These are phyloP conservation scores for Wallacemonas rigidus DNA, from an alignment of 208 protist species.

Conservation along the genomic window DNA sequence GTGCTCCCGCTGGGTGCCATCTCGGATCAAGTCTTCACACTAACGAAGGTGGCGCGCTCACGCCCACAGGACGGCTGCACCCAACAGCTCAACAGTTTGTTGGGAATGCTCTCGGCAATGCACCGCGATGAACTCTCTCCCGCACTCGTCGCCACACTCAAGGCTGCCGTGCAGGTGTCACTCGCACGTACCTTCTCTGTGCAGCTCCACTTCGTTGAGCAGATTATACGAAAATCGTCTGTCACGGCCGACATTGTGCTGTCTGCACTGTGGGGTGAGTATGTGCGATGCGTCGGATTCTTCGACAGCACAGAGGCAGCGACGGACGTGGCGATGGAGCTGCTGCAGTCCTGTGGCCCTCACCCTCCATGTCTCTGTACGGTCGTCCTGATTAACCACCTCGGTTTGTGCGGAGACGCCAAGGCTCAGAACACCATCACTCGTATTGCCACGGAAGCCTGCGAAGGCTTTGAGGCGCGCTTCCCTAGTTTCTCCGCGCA, in stretches of 20 bases:
- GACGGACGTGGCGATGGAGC: constrained; percentile 21
- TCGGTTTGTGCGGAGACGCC: constrained; percentile 21
- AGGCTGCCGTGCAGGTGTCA: constrained; percentile 50
- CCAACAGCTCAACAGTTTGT: constrained; percentile 37
- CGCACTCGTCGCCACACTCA: constrained; percentile 40
- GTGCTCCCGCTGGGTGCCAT: constrained; percentile 65
- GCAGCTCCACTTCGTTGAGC: constrained; percentile 42
- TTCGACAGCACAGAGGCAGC: constrained; percentile 37
- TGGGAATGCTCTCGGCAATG: constrained; percentile 35
- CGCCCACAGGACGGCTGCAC: constrained; percentile 33
- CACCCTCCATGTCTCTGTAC: constrained; percentile 27
- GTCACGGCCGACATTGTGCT: constrained; percentile 27
- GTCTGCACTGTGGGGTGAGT: constrained; percentile 48
- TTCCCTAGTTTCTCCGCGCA: background rate
- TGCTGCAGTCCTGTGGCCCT: constrained; percentile 16
- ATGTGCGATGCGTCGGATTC: constrained; percentile 34
- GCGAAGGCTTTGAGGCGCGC: constrained; percentile 19
- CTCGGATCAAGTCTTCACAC: constrained; percentile 53
- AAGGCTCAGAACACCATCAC: background rate
- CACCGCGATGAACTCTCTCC: constrained; percentile 28
- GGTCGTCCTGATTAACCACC: constrained; percentile 27
- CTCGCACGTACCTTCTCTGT: constrained; percentile 54
- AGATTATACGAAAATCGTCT: constrained; percentile 51
- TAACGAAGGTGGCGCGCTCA: constrained; percentile 30
- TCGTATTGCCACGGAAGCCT: background rate